Evolutionary conservation across 306 rosid genomes (phyloP).

Genomic region (Dalbergia cochinchinensis): DNA sequence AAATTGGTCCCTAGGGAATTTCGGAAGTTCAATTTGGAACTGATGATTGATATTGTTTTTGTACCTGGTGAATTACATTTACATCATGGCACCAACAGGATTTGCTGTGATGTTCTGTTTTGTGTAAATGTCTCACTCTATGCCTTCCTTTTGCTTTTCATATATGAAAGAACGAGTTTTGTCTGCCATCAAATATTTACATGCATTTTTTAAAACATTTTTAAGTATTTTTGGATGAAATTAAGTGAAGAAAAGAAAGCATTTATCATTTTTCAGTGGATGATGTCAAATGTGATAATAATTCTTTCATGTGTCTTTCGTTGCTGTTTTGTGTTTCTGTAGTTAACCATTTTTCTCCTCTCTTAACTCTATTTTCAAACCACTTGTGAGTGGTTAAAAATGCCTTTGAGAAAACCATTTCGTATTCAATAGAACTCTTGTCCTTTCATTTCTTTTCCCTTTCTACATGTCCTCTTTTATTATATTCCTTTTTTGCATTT

Average conservation of each 20-base stretch:
- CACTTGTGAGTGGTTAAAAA: too few relatives aligned
- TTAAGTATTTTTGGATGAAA: not conserved
- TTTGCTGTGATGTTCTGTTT: not conserved
- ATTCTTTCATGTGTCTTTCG: not conserved
- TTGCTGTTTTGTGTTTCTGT: not conserved
- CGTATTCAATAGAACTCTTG: too few relatives aligned
- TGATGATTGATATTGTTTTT: conserved; percentile 25
- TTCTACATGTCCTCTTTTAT: too few relatives aligned
- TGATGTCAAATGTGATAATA: not conserved
- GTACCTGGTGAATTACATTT: conserved; percentile 27
- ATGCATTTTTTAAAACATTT: too few relatives aligned
- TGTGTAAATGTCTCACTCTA: not conserved
- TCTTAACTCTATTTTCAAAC: too few relatives aligned
- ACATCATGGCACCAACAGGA: not conserved
- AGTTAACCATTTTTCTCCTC: too few relatives aligned
- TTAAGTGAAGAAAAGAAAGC: not conserved
- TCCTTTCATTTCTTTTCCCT: too few relatives aligned
- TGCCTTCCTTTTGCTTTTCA: not conserved
- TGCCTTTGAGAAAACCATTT: too few relatives aligned
- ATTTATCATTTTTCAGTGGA: not conserved
- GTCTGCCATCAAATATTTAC: not conserved
- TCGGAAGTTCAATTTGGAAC: conserved; percentile 9
- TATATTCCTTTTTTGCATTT: too few relatives aligned
- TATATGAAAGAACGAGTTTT: not conserved
- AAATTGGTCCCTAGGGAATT: conserved; percentile 22